phyloP scores from a whole-genome alignment of 1,284 basidiomycete species.

The Apiotrichum domesticum region DNA sequence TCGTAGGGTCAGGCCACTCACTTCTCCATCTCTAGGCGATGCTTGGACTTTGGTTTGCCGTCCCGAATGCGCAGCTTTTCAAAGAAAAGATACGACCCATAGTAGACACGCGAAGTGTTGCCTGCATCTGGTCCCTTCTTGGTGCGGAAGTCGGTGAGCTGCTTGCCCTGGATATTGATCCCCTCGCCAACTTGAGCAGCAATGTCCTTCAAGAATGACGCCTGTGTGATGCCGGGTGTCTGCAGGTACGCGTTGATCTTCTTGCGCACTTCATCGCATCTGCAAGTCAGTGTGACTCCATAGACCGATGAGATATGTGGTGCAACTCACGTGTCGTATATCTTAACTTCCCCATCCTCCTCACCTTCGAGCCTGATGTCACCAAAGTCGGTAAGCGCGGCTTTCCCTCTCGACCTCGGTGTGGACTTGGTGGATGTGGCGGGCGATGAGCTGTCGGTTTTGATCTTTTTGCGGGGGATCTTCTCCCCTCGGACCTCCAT shows the following conservation, averaged over 20 bases:
- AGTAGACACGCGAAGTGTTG: slow-evolving; percentile 8
- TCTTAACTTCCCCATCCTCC: not conserved
- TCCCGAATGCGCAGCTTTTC: slow-evolving; percentile 4
- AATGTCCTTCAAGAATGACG: slow-evolving; percentile 6
- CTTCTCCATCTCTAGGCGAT: slow-evolving; percentile 6
- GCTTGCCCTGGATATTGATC: slow-evolving; percentile 9
- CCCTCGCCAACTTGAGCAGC: slow-evolving; percentile 8
- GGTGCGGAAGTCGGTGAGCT: slow-evolving; percentile 7
- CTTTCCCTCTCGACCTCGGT: not conserved
- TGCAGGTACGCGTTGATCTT: slow-evolving; percentile 5
- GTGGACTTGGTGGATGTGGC: not conserved
- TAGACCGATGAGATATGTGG: not conserved
- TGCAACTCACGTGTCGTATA: not conserved
- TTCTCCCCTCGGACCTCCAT: not conserved
- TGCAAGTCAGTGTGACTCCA: not conserved
- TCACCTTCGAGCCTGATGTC: slow-evolving; percentile 1
- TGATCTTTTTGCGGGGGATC: slow-evolving; percentile 2
- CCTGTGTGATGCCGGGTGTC: slow-evolving; percentile 1
- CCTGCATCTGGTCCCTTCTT: slow-evolving; percentile 1
- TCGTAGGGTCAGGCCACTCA: not conserved
- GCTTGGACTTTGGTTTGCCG: slow-evolving; percentile 1
- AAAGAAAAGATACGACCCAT: slow-evolving; percentile 8
- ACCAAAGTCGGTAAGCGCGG: slow-evolving; percentile 1
- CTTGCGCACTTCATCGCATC: slow-evolving; percentile 2
- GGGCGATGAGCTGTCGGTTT: not conserved